Evolutionary conservation across 345 rosid species (phyloP), one percentile per base, ranked within the genome.

Genomic region (Sisymbrium irio): DNA sequence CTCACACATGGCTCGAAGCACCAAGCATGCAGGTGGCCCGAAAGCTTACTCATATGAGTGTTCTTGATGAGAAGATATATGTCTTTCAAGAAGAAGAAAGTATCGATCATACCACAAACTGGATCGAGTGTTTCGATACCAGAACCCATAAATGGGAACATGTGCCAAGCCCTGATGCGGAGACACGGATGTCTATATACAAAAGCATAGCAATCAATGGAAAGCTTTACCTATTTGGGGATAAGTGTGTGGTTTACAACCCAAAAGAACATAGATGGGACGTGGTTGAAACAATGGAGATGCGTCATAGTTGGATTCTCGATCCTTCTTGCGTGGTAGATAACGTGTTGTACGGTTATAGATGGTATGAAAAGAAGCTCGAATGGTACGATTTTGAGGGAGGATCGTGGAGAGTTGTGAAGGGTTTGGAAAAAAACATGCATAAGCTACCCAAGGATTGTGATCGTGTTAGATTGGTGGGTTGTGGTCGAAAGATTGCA

Each of bases 321-420:
- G 2, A 0, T 6, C 6, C 2, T 51, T 87, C 83, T 10, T 89
- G 90, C 13, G 87, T 84, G 46, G 74, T 87, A 13, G 82, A 81
- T 33, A 89, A 83, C 30, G 50, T 87, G 9, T 67, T 87, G 81
- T 92, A 83, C 30, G 17, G 90, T 4, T 30, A 9, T 8, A 27
- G 28, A 27, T 27, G 28, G 28, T 3, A 2, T 3, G 4, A 0
- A 8, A 89, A 46, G 30, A 82, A 0, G 30, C 12, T 89, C 27
- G 45, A 76, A 53, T 95, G 97, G 22, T 88, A 82, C 18, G 86
- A 86, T 60, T 41, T 49, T 37, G 58, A 58, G 41, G 72, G 13
- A 40, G 78, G 78, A 18, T 49, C 2, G 18, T 88, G 89, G 92
- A 83, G 65, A 84, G 67, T 75, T 63, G 50, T 87, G 73, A 80